phyloP scores from a whole-genome alignment of 2,329 filamentous ascomycete species.

The Cordyceps cateniannulata region DNA sequence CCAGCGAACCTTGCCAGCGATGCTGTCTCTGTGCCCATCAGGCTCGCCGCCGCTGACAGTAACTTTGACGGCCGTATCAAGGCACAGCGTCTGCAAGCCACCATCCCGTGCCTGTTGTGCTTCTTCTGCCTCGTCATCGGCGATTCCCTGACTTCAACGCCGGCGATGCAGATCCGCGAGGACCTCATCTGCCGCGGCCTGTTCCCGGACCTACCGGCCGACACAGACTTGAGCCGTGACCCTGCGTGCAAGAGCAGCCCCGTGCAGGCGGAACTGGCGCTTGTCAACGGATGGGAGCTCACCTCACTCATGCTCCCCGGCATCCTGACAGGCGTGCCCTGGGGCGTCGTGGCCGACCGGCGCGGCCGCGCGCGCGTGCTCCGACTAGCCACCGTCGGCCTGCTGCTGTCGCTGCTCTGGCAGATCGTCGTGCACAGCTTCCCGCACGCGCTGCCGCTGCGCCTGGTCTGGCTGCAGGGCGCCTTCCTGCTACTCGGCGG shows the following conservation, averaged over 20 bases:
- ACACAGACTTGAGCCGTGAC: neutral
- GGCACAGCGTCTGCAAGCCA: neutral
- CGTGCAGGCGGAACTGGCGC: conserved; percentile 19
- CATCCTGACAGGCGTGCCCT: conserved; percentile 17
- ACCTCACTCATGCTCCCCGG: conserved; percentile 17
- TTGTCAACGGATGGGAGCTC: conserved; percentile 17
- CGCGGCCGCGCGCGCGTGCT: conserved; percentile 16
- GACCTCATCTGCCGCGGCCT: conserved; percentile 12
- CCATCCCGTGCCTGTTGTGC: conserved; percentile 1
- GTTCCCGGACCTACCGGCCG: neutral
- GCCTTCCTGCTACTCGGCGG: conserved; percentile 17
- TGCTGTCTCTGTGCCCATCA: neutral
- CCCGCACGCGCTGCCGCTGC: conserved; percentile 15
- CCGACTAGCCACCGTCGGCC: conserved; percentile 15
- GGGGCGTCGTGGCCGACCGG: conserved; percentile 18
- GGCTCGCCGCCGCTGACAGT: too few species aligned
- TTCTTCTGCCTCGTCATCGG: neutral
- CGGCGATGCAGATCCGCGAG: conserved; percentile 5
- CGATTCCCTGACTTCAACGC: neutral
- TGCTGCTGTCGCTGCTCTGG: conserved; percentile 6
- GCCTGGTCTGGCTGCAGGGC: conserved; percentile 15
- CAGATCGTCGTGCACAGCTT: conserved; percentile 7
- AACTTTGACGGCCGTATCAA: neutral
- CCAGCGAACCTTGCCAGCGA: neutral
- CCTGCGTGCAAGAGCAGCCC: conserved; percentile 16